Base-by-base conservation (phyloP, 345 rosid genomes). In the Trapa incisa region DNA sequence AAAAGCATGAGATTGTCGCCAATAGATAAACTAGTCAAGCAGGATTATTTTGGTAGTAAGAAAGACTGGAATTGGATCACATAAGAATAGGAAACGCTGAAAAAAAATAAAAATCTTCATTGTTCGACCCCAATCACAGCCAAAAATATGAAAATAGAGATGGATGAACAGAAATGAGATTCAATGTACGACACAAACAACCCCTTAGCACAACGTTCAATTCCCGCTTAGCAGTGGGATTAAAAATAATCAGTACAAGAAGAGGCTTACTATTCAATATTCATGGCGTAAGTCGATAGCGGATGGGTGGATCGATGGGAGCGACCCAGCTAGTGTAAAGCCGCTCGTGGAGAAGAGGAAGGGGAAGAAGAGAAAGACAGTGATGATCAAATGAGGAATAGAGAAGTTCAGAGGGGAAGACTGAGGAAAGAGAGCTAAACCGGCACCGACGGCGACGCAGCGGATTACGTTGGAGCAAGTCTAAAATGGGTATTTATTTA, bases 231-330 rank as follows among this genome's bases (percentile, higher is more conserved):
- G 17, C 9, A n/a, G 22, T 15, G 54, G 54, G n/a, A 50, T 16
- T 50, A 14, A n/a, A 29, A 50, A 50, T 50, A 14, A 50, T 2
- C n/a, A 50, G 12, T 11, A 50, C n/a, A 50, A 16, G 13, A 11
- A 17, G 65, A 64, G 68, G 62, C 77, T 85, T 86, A 92, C 98
- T 92, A 92, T 85, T 92, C 98, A 62, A 88, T 86, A 86, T 87
- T 92, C 98, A 92, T 92, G 84, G 50, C 75, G 67, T 78, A 5
- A 74, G 60, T n/a, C 33, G 60, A 6, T 15, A 1, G 57, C 17
- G 35, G 13, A 73, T 39, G 42, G 17, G 58, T 1, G 65, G 67
- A 68, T 68, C 67, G 50, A 68, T 37, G 47, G 65, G 72, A 71
- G n/a, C 54, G 54, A 50, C 54, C 54, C 54, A 16, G 22, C 54